phyloP scores from a whole-genome alignment of 2,329 filamentous ascomycete species.

The Delphinella strobiligena region DNA sequence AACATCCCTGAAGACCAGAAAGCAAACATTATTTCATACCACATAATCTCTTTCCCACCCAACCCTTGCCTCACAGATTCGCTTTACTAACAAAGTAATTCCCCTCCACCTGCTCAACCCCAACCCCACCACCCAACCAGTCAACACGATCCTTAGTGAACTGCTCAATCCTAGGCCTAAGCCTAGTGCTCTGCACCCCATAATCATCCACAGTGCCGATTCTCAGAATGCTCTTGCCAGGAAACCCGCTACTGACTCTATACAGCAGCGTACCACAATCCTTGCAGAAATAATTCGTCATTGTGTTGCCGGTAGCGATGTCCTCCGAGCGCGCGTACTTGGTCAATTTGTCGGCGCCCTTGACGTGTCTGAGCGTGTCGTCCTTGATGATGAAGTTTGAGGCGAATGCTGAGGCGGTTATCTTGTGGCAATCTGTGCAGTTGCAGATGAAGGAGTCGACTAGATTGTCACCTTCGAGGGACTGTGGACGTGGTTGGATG shows the following conservation, averaged over 20 bases:
- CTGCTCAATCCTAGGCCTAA: slow-evolving; percentile 42
- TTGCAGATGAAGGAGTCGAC: slow-evolving; percentile 45
- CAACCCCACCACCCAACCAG: slow-evolving; percentile 35
- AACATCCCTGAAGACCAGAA: too few species aligned
- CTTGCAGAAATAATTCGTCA: slow-evolving; percentile 51
- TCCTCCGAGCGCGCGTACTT: slow-evolving; percentile 36
- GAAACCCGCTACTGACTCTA: slow-evolving; percentile 32
- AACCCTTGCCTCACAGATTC: too few species aligned
- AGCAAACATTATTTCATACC: too few species aligned
- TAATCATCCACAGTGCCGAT: slow-evolving; percentile 54
- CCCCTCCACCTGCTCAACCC: slow-evolving; percentile 15
- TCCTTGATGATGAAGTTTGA: slow-evolving; percentile 44
- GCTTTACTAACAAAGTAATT: too few species aligned
- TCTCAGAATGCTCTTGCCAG: slow-evolving; percentile 37
- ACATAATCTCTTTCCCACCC: too few species aligned
- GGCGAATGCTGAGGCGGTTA: slow-evolving; percentile 51
- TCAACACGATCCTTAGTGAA: slow-evolving; percentile 40
- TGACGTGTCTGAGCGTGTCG: slow-evolving; percentile 34
- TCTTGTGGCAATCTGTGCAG: slow-evolving; percentile 48
- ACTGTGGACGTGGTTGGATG: slow-evolving; percentile 17
- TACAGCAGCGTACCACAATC: slow-evolving; percentile 52
- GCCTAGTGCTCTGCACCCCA: slow-evolving; percentile 41
- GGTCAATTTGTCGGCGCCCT: slow-evolving; percentile 40
- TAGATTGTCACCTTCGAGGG: slow-evolving; percentile 34
- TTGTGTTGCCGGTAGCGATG: slow-evolving; percentile 34